Evolutionary conservation across 2,329 filamentous ascomycete species (phyloP), one percentile per base, ranked within the genome.

Genomic region (Xylaria sp.): DNA sequence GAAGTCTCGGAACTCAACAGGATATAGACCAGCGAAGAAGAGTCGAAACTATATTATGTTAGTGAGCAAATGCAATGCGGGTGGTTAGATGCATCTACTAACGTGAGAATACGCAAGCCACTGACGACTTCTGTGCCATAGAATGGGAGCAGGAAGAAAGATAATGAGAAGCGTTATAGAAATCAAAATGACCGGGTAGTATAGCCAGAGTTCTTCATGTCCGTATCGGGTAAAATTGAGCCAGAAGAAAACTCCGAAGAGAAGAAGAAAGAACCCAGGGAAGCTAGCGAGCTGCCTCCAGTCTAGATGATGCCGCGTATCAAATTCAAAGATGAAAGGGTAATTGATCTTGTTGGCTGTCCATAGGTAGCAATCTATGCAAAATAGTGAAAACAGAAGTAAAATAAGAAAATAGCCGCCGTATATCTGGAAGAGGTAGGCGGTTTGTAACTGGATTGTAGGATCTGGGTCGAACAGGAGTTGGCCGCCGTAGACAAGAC

Each of bases 1-100:
- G 82, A 99, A 98, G 80, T 99, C 96, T 66, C 94, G 89, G 79
- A 98, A 99, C 78, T 98, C 95, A 59, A 99, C 96, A 1, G 93
- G 93, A 76, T 97, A 98, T 23, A 97, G 79, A 3, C 94, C 94
- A 16, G 95, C 93, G 58, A 95, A 86, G 62, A 97, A 82, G 21
- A 98, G 84, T 69, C 96, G 92, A 88, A 92, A 97, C 91, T 96
- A 71, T 9, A 12, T 13, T 2, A 3, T 8, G 64, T 84, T 70
- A 84, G 80, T 68, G 65, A 16, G 3, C 16, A 27, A 13, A 21
- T 1, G 6, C 13, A 1, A 47, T 18, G 25, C n/a, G 6, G 10
- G 5, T 37, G 9, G 9, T 21, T 37, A 23, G 21, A 29, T 29
- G 21, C 18, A 5, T 55, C n/a, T 21, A 84, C 92, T 83, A 80